A percentile compares a stretch with the other conserved stretches of the same genome.
phyloP scores from a whole-genome alignment of 129 eudicot species.

The Flaveria linearis region DNA sequence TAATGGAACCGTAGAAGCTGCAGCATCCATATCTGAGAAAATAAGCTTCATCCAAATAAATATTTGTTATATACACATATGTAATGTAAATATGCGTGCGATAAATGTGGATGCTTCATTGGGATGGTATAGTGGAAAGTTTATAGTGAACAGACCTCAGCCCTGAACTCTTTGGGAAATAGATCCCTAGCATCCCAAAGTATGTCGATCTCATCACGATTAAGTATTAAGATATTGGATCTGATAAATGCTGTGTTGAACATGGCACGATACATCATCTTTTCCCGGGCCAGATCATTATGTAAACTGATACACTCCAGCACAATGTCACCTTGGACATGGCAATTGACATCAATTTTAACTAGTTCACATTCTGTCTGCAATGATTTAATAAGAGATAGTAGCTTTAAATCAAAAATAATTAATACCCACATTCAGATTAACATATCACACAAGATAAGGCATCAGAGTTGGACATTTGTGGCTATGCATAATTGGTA shows the following conservation, averaged over 20 bases:
- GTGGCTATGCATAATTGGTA: background rate
- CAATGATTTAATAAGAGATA: constrained; percentile 22
- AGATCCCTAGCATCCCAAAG: constrained; percentile 81
- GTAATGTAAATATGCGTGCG: background rate
- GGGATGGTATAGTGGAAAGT: constrained; percentile 17
- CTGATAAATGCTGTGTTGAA: constrained; percentile 92
- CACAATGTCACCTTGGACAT: constrained; percentile 87
- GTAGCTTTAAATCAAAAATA: background rate
- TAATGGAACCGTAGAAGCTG: constrained; percentile 52
- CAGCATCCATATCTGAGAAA: constrained; percentile 86
- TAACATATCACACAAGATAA: constrained; percentile 9
- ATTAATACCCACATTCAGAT: background rate
- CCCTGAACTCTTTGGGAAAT: constrained; percentile 79
- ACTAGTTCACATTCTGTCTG: constrained; percentile 85
- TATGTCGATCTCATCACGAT: constrained; percentile 82
- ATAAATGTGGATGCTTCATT: background rate
- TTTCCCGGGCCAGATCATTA: constrained; percentile 67
- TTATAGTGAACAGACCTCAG: constrained; percentile 56
- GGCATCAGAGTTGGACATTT: background rate
- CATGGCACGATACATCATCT: constrained; percentile 83
- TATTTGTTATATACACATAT: constrained; percentile 17
- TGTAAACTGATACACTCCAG: constrained; percentile 73
- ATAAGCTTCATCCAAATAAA: constrained; percentile 68
- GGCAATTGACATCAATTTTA: constrained; percentile 85
- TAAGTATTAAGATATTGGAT: constrained; percentile 88